Conservation (phyloP, 1,139 yeast genomes). For the Geotrichum bryndzae region DNA sequence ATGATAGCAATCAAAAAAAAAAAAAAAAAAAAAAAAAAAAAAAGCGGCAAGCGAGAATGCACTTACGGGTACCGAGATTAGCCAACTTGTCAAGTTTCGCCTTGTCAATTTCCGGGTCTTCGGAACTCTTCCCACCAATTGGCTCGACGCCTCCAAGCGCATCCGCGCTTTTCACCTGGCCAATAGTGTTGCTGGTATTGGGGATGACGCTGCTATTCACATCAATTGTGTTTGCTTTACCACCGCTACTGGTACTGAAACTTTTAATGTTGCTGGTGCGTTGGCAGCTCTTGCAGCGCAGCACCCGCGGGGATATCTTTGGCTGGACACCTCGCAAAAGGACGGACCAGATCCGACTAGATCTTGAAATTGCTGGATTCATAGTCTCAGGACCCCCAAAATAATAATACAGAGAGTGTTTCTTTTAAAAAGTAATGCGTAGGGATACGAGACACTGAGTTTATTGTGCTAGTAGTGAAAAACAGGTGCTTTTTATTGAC, state of each 20-base stretch:
- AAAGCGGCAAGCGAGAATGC: background rate
- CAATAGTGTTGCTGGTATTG: background rate
- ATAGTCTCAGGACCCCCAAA: no score
- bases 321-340: background rate
- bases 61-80: conserved; percentile 13
- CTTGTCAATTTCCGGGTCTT: background rate
- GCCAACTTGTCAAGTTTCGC: conserved; percentile 3
- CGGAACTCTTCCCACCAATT: background rate
- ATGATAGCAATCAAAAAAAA: background rate
- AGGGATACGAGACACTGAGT: no score
- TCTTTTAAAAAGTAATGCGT: no score
- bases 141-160: background rate
- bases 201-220: conserved; percentile 3
- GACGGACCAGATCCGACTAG: background rate
- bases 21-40: background rate
- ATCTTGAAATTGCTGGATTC: background rate
- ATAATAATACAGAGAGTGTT: no score
- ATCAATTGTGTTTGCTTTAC: background rate
- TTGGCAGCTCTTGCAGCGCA: background rate
- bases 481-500: no score
- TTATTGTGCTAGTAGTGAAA: no score
- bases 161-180: background rate
- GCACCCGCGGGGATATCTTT: background rate
- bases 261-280: background rate
- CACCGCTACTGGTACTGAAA: background rate